These are phyloP conservation scores for Hordeum marinum DNA, from an alignment of 176 grass and related monocot species.

Conservation along the genomic window DNA sequence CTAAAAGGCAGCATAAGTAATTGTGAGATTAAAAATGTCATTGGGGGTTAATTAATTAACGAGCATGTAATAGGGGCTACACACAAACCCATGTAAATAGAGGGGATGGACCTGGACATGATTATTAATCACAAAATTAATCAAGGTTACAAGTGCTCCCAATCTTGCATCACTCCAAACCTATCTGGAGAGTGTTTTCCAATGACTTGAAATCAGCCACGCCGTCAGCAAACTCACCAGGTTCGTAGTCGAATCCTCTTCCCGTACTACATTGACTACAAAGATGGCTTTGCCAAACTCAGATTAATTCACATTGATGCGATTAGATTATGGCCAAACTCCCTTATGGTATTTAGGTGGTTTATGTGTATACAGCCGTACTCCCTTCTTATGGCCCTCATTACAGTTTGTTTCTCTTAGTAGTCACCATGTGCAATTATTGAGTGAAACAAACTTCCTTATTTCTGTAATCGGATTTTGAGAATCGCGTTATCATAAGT, in stretches of 20 bases:
- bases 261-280: not conserved
- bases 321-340: too few relatives aligned
- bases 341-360: too few relatives aligned
- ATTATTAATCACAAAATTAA: not conserved
- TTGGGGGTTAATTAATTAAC: not conserved
- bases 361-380: not conserved
- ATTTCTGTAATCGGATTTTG: too few relatives aligned
- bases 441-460: too few relatives aligned
- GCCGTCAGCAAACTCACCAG: not conserved
- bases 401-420: too few relatives aligned
- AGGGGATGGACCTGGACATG: not conserved
- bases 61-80: not conserved
- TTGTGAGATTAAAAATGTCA: not conserved
- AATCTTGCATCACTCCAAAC: not conserved
- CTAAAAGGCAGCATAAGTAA: not conserved
- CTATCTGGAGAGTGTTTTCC: not conserved
- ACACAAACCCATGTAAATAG: too few relatives aligned
- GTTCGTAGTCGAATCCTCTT: not conserved
- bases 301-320: not conserved
- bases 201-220: not conserved
- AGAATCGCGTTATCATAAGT: too few relatives aligned
- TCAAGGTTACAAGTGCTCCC: not conserved
- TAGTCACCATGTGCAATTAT: too few relatives aligned
- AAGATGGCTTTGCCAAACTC: not conserved
- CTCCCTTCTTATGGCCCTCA: not conserved